Conservation (phyloP, 768 basidiomycete genomes). For the Boletus bicolor region DNA sequence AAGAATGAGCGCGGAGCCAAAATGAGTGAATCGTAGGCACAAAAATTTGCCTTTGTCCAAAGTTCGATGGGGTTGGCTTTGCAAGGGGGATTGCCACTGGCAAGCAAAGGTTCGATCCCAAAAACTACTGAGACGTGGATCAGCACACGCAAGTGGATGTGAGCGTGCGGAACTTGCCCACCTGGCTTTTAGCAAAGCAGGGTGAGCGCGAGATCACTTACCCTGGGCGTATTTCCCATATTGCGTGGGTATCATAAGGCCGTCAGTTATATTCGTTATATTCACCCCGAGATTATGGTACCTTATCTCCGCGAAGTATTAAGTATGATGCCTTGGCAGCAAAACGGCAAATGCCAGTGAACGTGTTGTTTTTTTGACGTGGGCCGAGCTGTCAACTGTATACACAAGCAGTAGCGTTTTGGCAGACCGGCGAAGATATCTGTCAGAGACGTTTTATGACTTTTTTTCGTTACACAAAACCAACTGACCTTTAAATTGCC, state of each 20-base stretch:
- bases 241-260: conserved; percentile 1
- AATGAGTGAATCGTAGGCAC: conserved; percentile 14
- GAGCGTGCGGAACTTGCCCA: not conserved
- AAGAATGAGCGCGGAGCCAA: conserved; percentile 29
- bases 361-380: not conserved
- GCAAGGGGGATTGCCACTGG: not conserved
- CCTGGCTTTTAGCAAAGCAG: conserved; percentile 9
- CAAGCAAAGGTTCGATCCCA: conserved; percentile 1
- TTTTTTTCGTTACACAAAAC: not conserved
- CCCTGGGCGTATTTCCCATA: conserved; percentile 4
- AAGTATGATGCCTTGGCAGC: not conserved
- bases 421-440: not conserved
- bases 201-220: not conserved
- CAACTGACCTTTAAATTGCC: not conserved
- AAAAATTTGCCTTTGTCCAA: conserved; percentile 1
- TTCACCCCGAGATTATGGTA: not conserved
- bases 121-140: conserved; percentile 2
- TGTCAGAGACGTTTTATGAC: not conserved
- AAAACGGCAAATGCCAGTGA: conserved; percentile 6
- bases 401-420: not conserved
- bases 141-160: not conserved
- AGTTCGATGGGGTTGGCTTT: not conserved
- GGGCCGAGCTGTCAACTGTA: not conserved
- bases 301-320: conserved; percentile 26
- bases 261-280: not conserved